Evolutionary conservation across 1,139 yeast species (phyloP), one percentile per base, ranked within the genome.

Genomic region (Citeromyces hawaiiensis): DNA sequence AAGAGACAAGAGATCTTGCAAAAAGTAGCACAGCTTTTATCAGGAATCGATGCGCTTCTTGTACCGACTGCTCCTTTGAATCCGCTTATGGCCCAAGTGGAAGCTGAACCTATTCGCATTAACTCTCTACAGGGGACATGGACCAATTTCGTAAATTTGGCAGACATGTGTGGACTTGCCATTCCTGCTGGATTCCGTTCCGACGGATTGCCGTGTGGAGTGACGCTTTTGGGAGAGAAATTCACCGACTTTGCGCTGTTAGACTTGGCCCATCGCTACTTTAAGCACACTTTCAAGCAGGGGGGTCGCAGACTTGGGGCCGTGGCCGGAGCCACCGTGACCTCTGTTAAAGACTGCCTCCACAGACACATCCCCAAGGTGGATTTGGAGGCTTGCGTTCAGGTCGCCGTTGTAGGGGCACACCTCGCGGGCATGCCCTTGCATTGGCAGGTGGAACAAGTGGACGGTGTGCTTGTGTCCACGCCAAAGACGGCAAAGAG

Each of bases 21-120:
- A 55, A 68, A 70, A 49, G 76, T 87, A 41, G 64, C 67, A 40
- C 63, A 66, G 40, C 51, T 74, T 33, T 67, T 86, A 50, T 58
- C 66, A 33, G 72, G 64, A 32, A 65, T 79, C 42, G 96, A 88
- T 54, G 91, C 78, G 7, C 57, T 87, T 42, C 68, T 87, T 39
- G 88, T 88, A 17, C 98, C 98, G 40, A 88, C 97, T 5, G 86
- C 94, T 48, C 97, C 97, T 7, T 67, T 88, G 51, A 86, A 82
- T 52, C 97, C 97, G 38, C 72, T 87, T 5, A 73, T 87, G 41
- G 76, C 66, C 37, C 76, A 81, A 42, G 72, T 91, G 32, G 73
- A 66, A 42, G 61, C 65, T 3, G 96, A 88, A 54, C 97, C 97
- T n/a, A 64, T 91, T 32, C 59, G 66, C 40, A 72, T 83, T 51